Evolutionary conservation across 352 stramenopile species (phyloP).

Genomic region (Aphanomyces invadans): DNA sequence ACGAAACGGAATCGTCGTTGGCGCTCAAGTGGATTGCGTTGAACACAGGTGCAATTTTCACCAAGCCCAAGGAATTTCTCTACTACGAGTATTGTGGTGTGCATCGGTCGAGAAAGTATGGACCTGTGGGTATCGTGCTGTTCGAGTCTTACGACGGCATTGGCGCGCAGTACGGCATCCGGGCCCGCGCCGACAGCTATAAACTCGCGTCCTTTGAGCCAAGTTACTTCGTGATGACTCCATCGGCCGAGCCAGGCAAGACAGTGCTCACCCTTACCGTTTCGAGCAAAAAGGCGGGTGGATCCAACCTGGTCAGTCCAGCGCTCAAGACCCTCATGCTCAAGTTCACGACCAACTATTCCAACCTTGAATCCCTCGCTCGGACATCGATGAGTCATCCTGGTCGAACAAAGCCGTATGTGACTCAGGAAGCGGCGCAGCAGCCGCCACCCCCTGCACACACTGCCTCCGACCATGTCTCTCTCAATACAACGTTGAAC

Average conservation of each 20-base stretch:
- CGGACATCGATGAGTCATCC: not conserved
- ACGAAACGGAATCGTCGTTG: conserved; percentile 49
- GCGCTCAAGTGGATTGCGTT: conserved; percentile 79
- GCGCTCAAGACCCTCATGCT: conserved; percentile 59
- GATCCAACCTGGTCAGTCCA: conserved; percentile 54
- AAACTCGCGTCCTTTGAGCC: conserved; percentile 72
- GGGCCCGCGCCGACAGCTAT: conserved; percentile 63
- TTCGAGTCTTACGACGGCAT: conserved; percentile 80
- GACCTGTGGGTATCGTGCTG: conserved; percentile 53
- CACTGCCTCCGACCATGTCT: no score
- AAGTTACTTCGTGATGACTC: conserved; percentile 62
- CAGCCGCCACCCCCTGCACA: not conserved
- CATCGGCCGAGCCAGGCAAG: conserved; percentile 55
- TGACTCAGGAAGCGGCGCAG: not conserved
- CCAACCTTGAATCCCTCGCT: conserved; percentile 49
- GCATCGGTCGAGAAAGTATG: conserved; percentile 47
- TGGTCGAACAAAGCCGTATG: not conserved
- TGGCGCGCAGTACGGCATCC: conserved; percentile 62
- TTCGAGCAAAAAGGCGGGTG: conserved; percentile 66
- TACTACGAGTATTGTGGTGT: conserved; percentile 74
- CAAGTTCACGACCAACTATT: conserved; percentile 49
- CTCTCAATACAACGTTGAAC: no score
- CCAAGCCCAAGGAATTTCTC: conserved; percentile 74
- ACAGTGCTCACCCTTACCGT: conserved; percentile 65
- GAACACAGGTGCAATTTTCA: conserved; percentile 66